These are phyloP conservation scores for Colletotrichum orbiculare DNA, from an alignment of 2,329 filamentous ascomycete species.

Conservation along the genomic window DNA sequence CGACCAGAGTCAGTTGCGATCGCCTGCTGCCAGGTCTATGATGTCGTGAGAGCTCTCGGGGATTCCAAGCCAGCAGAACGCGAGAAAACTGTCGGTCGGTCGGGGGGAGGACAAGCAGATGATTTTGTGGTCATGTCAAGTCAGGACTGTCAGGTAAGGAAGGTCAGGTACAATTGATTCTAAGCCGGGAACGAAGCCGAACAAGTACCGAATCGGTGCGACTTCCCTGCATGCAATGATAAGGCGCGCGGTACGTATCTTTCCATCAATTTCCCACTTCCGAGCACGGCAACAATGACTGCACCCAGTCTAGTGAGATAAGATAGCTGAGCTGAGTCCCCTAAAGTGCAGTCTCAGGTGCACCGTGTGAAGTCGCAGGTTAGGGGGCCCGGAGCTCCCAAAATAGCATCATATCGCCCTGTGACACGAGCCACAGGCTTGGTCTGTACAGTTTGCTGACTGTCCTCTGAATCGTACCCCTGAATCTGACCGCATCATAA, in stretches of 20 bases:
- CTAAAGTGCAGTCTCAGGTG: conserved; percentile 9
- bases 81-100: not conserved
- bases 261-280: no score
- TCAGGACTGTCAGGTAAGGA: no score
- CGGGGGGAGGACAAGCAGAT: not conserved
- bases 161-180: conserved; percentile 11
- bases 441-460: not conserved
- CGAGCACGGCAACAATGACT: no score
- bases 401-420: not conserved
- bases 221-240: conserved; percentile 25
- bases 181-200: conserved; percentile 15
- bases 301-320: no score
- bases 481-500: conserved; percentile 1
- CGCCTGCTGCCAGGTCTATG: not conserved
- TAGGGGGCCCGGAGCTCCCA: not conserved
- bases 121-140: conserved; percentile 8
- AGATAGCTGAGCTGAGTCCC: no score
- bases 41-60: not conserved
- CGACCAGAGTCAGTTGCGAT: not conserved
- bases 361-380: not conserved
- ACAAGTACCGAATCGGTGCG: conserved; percentile 22
- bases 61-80: not conserved
- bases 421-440: not conserved
- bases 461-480: conserved; percentile 6
- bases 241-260: conserved; percentile 19